Evolutionary conservation across 371 early-diverging fungal species (phyloP), one percentile per base, ranked within the genome.

Genomic region (Mortierella sp.): DNA sequence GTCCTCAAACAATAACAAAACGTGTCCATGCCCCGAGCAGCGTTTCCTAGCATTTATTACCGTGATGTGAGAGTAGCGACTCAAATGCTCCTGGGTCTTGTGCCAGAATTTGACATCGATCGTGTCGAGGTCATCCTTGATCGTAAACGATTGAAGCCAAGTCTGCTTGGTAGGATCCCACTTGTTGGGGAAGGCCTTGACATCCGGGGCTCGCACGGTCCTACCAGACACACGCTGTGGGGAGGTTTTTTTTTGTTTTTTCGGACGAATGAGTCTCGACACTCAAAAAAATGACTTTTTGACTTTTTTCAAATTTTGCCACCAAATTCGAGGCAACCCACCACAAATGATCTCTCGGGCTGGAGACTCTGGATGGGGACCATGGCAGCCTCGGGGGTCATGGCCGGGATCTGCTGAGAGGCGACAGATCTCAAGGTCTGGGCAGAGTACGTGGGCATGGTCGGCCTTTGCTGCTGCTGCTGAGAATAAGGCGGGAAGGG

Each of bases 101-200:
- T 83, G 79, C 84, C 84, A 83, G n/a, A 76, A 66, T 47, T 78
- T 73, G 55, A 83, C 70, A 22, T 79, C 84, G 53, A 79, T 79
- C 4, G 79, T 83, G n/a, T 75, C 79, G 4, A 24, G 43, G 16
- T 83, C 79, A 37, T 83, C 84, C 44, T 83, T 83, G 68, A 83
- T 83, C 4, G 76, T 70, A 41, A 83, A 79, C 11, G 75, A 69
- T 66, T 70, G 76, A 2, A 79, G 41, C 79, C 79, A 83, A 2
- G 64, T 55, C 29, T 61, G 70, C 64, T 69, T 72, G 26, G 16
- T 61, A 11, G 58, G 9, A 19, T 79, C 76, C 29, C 53, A 70
- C 55, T 61, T 75, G 64, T 79, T 79, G 6, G 64, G 69, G 16
- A 76, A 75, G 3, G 70, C 50, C 40, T 83, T 83, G 29, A 73